Evolutionary conservation across 306 rosid genomes (phyloP).

Genomic region (Purshia tridentata): DNA sequence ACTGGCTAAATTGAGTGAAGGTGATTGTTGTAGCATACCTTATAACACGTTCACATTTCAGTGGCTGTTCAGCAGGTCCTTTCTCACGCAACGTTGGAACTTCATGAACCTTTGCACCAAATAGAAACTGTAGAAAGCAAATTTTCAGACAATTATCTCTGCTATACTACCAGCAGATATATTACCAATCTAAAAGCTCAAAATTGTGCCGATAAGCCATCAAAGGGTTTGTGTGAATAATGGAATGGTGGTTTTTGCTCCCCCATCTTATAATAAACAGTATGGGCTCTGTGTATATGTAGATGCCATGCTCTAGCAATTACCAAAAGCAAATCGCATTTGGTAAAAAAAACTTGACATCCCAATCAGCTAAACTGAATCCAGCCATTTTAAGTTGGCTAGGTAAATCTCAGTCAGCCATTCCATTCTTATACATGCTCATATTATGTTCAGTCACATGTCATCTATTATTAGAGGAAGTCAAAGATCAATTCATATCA

Average conservation of each 20-base stretch:
- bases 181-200: neutral
- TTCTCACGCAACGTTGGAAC: conserved; percentile 58
- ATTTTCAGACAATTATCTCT: conserved; percentile 16
- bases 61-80: conserved; percentile 39
- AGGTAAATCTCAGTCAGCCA: neutral
- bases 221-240: no score
- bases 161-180: neutral
- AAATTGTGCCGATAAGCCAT: neutral
- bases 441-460: neutral
- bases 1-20: neutral
- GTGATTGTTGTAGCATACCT: conserved; percentile 35
- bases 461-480: neutral
- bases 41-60: conserved; percentile 60
- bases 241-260: no score
- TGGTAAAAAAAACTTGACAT: neutral
- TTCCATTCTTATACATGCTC: neutral
- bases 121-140: conserved; percentile 54
- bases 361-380: conserved; percentile 4
- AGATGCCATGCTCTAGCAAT: neutral
- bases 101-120: conserved; percentile 64
- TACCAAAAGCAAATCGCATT: neutral
- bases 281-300: no score
- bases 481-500: neutral
- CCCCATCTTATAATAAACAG: no score
- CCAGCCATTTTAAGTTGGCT: neutral